A percentile compares a stretch with the other conserved stretches of the same genome.
Conservation (phyloP, 2,329 filamentous ascomycete species). For the Alternaria conjuncta region DNA sequence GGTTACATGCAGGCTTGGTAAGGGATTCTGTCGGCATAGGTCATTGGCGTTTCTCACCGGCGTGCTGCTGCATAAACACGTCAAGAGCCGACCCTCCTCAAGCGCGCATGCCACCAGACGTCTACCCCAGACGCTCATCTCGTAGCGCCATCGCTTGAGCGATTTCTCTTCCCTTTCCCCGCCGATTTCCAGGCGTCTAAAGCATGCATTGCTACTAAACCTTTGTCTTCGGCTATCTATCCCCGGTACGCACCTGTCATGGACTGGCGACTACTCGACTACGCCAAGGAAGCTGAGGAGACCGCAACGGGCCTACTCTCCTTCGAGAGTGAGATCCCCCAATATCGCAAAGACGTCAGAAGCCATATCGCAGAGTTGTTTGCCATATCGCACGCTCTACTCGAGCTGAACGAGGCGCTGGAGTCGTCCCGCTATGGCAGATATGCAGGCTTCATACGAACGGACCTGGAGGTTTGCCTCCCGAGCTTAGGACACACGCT, state of each 20-base stretch:
- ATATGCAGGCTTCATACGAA: conserved; percentile 46
- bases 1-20: conserved; percentile 42
- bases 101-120: conserved; percentile 29
- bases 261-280: conserved; percentile 48
- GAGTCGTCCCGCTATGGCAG: conserved; percentile 49
- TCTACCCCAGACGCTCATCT: conserved; percentile 36
- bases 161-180: conserved; percentile 13
- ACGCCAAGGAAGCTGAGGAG: conserved; percentile 59
- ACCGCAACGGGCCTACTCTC: conserved; percentile 58
- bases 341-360: conserved; percentile 60
- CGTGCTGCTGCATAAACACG: conserved; percentile 45
- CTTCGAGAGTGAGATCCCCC: conserved; percentile 59
- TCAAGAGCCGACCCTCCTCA: conserved; percentile 39
- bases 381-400: conserved; percentile 59
- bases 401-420: conserved; percentile 55
- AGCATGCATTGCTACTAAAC: conserved; percentile 24
- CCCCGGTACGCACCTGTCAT: conserved; percentile 39
- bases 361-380: conserved; percentile 62
- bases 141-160: conserved; percentile 36
- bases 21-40: conserved; percentile 41
- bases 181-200: conserved; percentile 17
- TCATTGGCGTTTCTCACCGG: conserved; percentile 43
- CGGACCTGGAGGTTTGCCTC: conserved; percentile 58
- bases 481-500: conserved; percentile 60
- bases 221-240: conserved; percentile 28